phyloP scores from a whole-genome alignment of 2,329 filamentous ascomycete species.

The Xylariaceae sp. region DNA sequence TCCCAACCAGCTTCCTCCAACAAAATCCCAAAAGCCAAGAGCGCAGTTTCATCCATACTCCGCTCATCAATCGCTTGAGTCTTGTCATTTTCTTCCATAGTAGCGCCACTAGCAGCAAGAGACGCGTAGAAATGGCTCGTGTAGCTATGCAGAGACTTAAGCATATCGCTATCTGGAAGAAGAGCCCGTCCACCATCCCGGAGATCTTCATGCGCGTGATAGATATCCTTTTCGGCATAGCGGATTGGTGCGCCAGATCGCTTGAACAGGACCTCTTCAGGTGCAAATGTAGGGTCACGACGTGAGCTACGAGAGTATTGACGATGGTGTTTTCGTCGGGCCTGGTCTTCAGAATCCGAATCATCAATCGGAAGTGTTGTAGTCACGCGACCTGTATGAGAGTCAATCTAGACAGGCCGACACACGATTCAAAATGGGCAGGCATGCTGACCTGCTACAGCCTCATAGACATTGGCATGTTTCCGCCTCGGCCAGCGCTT shows the following conservation, averaged over 20 bases:
- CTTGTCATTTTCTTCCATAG: neutral
- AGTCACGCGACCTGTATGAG: constrained; percentile 35
- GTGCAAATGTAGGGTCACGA: constrained; percentile 45
- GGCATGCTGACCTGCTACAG: constrained; percentile 62
- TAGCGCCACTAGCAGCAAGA: constrained; percentile 13
- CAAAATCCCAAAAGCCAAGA: constrained; percentile 70
- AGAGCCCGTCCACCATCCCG: constrained; percentile 41
- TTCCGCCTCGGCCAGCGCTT: constrained; percentile 15
- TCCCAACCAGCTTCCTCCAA: constrained; percentile 66
- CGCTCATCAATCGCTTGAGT: constrained; percentile 40
- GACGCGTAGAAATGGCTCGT: constrained; percentile 63
- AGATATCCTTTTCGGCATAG: constrained; percentile 68
- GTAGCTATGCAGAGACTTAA: constrained; percentile 67
- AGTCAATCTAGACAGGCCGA: constrained; percentile 10
- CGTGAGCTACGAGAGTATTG: constrained; percentile 22
- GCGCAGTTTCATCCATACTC: constrained; percentile 74
- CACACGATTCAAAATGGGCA: constrained; percentile 16
- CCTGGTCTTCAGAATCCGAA: constrained; percentile 15
- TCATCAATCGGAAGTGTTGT: constrained; percentile 28
- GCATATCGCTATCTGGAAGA: constrained; percentile 65
- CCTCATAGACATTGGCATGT: constrained; percentile 64
- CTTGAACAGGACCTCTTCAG: constrained; percentile 69
- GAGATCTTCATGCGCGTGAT: constrained; percentile 60
- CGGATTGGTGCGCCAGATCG: constrained; percentile 60
- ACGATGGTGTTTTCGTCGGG: constrained; percentile 15